Conservation (phyloP, 2,329 filamentous ascomycete genomes). For the Fusarium hostae region DNA sequence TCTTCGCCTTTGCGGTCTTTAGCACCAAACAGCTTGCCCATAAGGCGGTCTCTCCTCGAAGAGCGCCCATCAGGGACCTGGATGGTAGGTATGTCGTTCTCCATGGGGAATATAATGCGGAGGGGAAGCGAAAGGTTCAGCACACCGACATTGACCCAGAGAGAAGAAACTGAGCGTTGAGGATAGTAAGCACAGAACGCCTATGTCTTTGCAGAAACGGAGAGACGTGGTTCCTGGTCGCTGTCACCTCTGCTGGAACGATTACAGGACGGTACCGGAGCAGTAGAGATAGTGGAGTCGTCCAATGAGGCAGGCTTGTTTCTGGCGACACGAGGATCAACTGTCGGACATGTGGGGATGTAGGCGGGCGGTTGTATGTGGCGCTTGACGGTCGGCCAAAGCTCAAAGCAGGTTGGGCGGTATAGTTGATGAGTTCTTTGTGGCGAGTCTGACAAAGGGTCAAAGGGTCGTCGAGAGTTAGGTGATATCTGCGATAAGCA, state of each 20-base stretch:
- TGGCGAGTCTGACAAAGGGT: conserved; percentile 12
- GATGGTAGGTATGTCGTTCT: conserved; percentile 56
- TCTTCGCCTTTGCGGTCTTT: conserved; percentile 55
- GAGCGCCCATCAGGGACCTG: conserved; percentile 53
- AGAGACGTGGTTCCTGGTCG: conserved; percentile 26
- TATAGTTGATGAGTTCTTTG: conserved; percentile 18
- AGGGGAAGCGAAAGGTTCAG: conserved; percentile 29
- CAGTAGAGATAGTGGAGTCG: conserved; percentile 43
- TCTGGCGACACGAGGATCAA: conserved; percentile 45
- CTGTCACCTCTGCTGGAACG: conserved; percentile 31
- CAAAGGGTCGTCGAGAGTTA: neutral
- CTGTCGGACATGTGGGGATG: conserved; percentile 46
- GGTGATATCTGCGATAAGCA: conserved; percentile 30
- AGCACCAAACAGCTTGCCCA: conserved; percentile 70
- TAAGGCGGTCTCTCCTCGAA: conserved; percentile 65
- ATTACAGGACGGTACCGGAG: conserved; percentile 36
- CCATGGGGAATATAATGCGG: conserved; percentile 51
- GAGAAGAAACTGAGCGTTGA: conserved; percentile 26
- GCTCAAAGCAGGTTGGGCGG: conserved; percentile 18
- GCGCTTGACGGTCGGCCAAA: conserved; percentile 37
- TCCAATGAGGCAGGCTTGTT: conserved; percentile 45
- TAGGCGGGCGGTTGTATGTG: conserved; percentile 41
- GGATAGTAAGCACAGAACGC: conserved; percentile 28
- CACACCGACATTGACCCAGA: conserved; percentile 47
- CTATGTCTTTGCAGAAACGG: conserved; percentile 23